Evolutionary conservation across 192 early-diverging fungal species (phyloP).

Genomic region (Geranomyces variabilis): DNA sequence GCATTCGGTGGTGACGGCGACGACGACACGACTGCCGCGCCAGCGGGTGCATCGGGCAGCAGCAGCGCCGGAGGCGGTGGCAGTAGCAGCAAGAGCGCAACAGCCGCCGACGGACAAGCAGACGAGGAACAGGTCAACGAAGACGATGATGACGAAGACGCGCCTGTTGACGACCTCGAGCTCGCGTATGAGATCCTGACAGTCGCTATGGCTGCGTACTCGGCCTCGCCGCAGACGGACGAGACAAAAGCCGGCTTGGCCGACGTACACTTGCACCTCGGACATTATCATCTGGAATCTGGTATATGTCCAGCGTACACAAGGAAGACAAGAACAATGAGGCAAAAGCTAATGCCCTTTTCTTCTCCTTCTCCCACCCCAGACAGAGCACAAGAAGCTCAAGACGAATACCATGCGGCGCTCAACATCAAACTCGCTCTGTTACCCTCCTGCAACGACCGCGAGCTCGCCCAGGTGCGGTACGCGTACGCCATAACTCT

Average conservation of each 20-base stretch:
- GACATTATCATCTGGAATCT: constrained; percentile 29
- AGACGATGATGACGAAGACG: constrained; percentile 9
- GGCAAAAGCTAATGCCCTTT: background rate
- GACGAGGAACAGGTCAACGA: constrained; percentile 1
- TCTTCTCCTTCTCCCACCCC: background rate
- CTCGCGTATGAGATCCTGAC: constrained; percentile 26
- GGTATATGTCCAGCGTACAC: constrained; percentile 1
- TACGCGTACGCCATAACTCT: constrained; percentile 21
- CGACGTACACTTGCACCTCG: constrained; percentile 26
- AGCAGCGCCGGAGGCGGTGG: background rate
- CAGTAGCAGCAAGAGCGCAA: too few relatives aligned
- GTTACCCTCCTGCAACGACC: background rate
- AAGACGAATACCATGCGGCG: constrained; percentile 14
- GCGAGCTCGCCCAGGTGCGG: constrained; percentile 17
- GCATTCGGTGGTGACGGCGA: constrained; percentile 23
- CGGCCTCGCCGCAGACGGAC: background rate
- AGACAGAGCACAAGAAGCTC: constrained; percentile 23
- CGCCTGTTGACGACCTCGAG: constrained; percentile 17
- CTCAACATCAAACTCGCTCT: constrained; percentile 10
- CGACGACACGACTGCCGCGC: too few relatives aligned
- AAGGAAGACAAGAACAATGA: background rate
- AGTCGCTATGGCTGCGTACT: constrained; percentile 24
- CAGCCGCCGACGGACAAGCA: background rate
- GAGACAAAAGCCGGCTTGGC: constrained; percentile 2
- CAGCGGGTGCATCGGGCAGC: too few relatives aligned